A percentile compares a stretch with the other conserved stretches of the same genome.
These are phyloP conservation scores for Ceriops tagal DNA, from an alignment of 345 rosid genomes.

Conservation along the genomic window DNA sequence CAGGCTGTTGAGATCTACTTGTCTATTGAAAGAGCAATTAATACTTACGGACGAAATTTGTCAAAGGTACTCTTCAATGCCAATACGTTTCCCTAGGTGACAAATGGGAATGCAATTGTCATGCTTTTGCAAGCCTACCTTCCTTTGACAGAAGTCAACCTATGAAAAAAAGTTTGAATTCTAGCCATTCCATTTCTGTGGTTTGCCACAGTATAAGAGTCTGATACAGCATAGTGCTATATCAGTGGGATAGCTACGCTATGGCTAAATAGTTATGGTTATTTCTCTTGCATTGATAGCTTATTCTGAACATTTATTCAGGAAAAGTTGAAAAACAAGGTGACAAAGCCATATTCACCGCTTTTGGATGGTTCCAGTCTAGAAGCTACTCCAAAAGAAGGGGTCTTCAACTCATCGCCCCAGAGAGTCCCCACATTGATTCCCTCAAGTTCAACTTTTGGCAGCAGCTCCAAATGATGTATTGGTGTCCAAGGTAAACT, in stretches of 20 bases:
- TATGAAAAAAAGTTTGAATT: neutral
- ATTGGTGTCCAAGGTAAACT: neutral
- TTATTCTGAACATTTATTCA: slow-evolving; percentile 23
- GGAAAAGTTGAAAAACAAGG: slow-evolving; percentile 72
- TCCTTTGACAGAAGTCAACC: no score
- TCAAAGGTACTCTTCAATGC: slow-evolving; percentile 46
- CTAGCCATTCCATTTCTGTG: neutral
- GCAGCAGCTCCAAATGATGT: slow-evolving; percentile 39
- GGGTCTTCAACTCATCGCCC: slow-evolving; percentile 40
- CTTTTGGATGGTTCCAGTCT: slow-evolving; percentile 19
- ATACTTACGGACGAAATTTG: slow-evolving; percentile 49
- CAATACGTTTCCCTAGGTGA: neutral
- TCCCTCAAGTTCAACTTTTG: slow-evolving; percentile 57
- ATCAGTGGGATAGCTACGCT: neutral
- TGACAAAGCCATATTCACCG: slow-evolving; percentile 81
- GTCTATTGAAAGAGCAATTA: slow-evolving; percentile 66
- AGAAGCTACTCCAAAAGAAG: slow-evolving; percentile 55
- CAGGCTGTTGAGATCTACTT: slow-evolving; percentile 71
- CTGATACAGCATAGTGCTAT: neutral
- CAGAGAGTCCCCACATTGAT: slow-evolving; percentile 51
- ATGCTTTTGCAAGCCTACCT: neutral
- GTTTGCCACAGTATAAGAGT: no score
- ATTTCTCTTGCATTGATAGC: neutral
- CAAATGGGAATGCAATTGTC: neutral
- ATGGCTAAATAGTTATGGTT: neutral